Evolutionary conservation across 164 flowering plant genomes (phyloP), one percentile per base, ranked within the genome.

Genomic region (Magnolia changhungtana): DNA sequence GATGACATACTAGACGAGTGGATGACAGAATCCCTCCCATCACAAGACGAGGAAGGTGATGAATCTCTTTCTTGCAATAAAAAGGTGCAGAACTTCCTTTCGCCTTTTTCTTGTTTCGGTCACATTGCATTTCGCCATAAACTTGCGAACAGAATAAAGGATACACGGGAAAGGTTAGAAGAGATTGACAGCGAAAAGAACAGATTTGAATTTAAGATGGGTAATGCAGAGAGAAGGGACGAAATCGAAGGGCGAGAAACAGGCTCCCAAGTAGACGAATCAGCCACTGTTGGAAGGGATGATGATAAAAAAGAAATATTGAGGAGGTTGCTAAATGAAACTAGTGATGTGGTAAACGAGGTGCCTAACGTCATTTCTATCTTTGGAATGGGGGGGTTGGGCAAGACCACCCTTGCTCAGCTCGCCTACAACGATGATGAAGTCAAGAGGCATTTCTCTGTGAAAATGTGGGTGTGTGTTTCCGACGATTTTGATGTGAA

Each of bases 1-100:
- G 67, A 73, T n/a, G 66, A 73, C 37, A 24, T 61, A 4, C 75
- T 73, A 4, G 75, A 73, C 16, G 75, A 73, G 1, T 73, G 67
- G 49, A 19, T 1, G 66, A 58, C 49, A 0, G 49, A 20, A 20
- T 21, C 29, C 20, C 1, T 2, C 68, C 10, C 1, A 2, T 20
- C 11, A 65, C 13, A 23, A 65, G 68, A 65, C 71, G 31, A 29
- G 5, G 45, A 67, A 31, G 50, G 0, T 37, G 45, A 37, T 37
- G 45, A 37, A 37, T 37, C 45, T 37, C 45, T 0, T 37, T 37
- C 45, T 29, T 10, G 24, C 29, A 65, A 16, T 20, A 20, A 9
- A 29, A 1, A 65, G 65, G 9, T 61, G 65, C 23, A 20, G 8
- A 7, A 0, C 24, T 66, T 23, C 16, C 11, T 66, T 66, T 23